These are phyloP conservation scores for Phytopythium montanum DNA, from an alignment of 352 stramenopile genomes.

Conservation along the genomic window DNA sequence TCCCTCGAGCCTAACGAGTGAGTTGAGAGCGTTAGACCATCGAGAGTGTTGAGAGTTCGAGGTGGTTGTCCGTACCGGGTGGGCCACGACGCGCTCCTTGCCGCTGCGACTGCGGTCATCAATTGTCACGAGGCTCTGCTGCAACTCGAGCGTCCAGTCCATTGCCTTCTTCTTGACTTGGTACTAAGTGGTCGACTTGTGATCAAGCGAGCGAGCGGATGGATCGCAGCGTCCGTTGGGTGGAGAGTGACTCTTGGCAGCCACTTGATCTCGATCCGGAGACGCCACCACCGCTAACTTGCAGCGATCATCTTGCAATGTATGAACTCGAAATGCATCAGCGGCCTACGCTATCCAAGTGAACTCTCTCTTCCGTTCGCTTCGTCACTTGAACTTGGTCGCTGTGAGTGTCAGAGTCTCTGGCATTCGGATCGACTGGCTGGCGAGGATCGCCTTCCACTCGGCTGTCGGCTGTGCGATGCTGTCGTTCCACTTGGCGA, in stretches of 20 bases:
- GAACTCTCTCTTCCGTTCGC: not conserved
- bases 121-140: slow-evolving; percentile 1
- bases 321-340: not conserved
- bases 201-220: not conserved
- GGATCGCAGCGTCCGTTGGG: slow-evolving; percentile 3
- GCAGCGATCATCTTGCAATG: not conserved
- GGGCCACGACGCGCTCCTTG: slow-evolving; percentile 24
- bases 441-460: slow-evolving; percentile 26
- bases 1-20: slow-evolving; percentile 26
- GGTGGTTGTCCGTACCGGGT: slow-evolving; percentile 14
- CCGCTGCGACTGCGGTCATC: slow-evolving; percentile 7
- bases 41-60: not conserved
- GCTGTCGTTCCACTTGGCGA: slow-evolving; percentile 31
- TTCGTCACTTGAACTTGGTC: not conserved
- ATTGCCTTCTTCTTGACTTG: not conserved
- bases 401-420: slow-evolving; percentile 19
- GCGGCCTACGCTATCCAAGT: not conserved
- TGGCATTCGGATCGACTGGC: slow-evolving; percentile 26
- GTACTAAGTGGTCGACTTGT: not conserved
- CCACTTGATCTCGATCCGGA: not conserved
- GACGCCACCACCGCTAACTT: not conserved
- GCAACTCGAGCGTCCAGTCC: not conserved
- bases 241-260: not conserved
- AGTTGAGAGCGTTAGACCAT: not conserved
- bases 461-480: slow-evolving; percentile 22